These are phyloP conservation scores for Apiospora pterosperma DNA, from an alignment of 2,329 filamentous ascomycete genomes.

Conservation along the genomic window DNA sequence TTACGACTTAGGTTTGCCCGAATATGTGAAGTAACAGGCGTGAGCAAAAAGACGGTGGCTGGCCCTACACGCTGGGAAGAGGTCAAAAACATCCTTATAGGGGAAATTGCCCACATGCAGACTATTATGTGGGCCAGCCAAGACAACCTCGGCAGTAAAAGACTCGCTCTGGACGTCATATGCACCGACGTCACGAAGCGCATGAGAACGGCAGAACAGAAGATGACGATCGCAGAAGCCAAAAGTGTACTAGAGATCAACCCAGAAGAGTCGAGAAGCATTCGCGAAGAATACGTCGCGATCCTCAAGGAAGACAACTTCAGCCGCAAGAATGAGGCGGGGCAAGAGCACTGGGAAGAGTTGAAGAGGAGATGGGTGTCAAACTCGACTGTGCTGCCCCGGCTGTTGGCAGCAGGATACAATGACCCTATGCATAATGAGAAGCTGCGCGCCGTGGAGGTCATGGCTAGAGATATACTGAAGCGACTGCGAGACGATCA, in stretches of 20 bases:
- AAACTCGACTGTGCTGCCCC: constrained; percentile 51
- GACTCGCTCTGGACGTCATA: constrained; percentile 72
- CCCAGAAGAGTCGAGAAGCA: constrained; percentile 47
- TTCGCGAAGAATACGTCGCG: constrained; percentile 64
- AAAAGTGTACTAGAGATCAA: constrained; percentile 56
- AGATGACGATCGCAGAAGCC: constrained; percentile 71
- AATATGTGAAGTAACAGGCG: constrained; percentile 64
- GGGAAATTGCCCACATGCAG: constrained; percentile 61
- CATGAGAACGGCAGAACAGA: constrained; percentile 60
- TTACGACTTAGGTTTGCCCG: constrained; percentile 64
- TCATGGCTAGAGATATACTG: constrained; percentile 72
- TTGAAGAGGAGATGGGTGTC: constrained; percentile 67
- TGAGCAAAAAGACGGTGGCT: constrained; percentile 74
- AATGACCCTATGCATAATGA: constrained; percentile 49
- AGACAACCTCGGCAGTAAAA: constrained; percentile 57
- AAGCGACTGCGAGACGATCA: constrained; percentile 71
- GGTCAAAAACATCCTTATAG: constrained; percentile 64
- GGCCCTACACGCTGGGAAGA: constrained; percentile 72
- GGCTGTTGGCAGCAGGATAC: constrained; percentile 45
- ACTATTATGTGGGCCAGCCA: constrained; percentile 56
- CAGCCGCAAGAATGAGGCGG: constrained; percentile 70
- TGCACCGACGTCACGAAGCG: constrained; percentile 80
- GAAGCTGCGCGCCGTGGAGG: constrained; percentile 65
- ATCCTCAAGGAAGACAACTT: constrained; percentile 65
- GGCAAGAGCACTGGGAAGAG: constrained; percentile 66